Conservation (phyloP, 2,329 filamentous ascomycete species). For the Cytospora paraplurivora region DNA sequence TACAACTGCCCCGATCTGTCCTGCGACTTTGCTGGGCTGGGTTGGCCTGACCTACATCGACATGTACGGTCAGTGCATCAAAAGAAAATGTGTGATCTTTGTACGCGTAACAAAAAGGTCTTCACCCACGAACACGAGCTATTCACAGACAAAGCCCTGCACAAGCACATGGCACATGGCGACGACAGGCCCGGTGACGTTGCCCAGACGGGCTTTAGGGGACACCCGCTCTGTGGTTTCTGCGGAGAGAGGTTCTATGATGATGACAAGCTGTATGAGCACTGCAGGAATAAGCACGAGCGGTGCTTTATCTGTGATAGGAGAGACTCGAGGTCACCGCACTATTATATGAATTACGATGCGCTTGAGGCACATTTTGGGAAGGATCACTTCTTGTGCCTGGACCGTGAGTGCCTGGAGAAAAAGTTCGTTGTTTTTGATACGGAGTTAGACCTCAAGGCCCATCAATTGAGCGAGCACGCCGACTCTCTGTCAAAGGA, state of each 20-base stretch:
- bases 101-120: slow-evolving; percentile 91
- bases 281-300: slow-evolving; percentile 93
- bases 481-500: slow-evolving; percentile 80
- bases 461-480: slow-evolving; percentile 84
- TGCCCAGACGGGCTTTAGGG: slow-evolving; percentile 94
- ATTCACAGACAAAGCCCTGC: slow-evolving; percentile 78
- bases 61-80: slow-evolving; percentile 83
- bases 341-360: slow-evolving; percentile 91
- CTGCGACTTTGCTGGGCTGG: slow-evolving; percentile 79
- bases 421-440: slow-evolving; percentile 98
- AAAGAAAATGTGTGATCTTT: slow-evolving; percentile 90
- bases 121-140: slow-evolving; percentile 98
- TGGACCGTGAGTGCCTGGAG: slow-evolving; percentile 84
- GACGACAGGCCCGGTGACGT: slow-evolving; percentile 87
- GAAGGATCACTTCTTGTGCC: slow-evolving; percentile 83
- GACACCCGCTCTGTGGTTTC: slow-evolving; percentile 92
- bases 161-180: slow-evolving; percentile 85
- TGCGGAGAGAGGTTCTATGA: slow-evolving; percentile 93
- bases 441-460: slow-evolving; percentile 91
- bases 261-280: slow-evolving; percentile 89
- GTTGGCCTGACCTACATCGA: slow-evolving; percentile 60
- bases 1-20: slow-evolving; percentile 91
- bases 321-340: slow-evolving; percentile 67
- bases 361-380: slow-evolving; percentile 84
- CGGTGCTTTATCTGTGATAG: slow-evolving; percentile 93